Conservation (phyloP, 176 grass and related monocot genomes). For the Luzula sylvatica region DNA sequence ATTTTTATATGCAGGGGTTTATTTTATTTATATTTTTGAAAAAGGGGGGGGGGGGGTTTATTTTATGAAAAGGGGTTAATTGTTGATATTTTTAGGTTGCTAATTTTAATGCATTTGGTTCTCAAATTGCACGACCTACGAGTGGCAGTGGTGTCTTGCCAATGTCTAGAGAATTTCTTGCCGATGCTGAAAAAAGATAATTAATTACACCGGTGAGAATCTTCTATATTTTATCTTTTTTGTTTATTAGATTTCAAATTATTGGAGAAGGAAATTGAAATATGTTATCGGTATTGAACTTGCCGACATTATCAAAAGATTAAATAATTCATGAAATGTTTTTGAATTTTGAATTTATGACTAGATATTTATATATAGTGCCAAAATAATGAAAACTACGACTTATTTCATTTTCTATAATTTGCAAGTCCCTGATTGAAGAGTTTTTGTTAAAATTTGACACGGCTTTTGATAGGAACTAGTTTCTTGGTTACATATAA, state of each 20-base stretch:
- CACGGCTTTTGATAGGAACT: slow-evolving; percentile 2
- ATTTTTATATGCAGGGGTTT: too few species aligned
- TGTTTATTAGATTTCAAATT: background rate
- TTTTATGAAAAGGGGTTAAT: background rate
- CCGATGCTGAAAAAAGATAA: slow-evolving; percentile 23
- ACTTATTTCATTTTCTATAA: slow-evolving; percentile 3
- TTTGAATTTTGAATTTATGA: too few species aligned
- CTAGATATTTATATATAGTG: too few species aligned
- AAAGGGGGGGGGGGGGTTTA: too few species aligned
- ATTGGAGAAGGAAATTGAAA: background rate
- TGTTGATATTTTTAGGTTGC: slow-evolving; percentile 29
- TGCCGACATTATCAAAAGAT: too few species aligned
- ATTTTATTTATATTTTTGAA: too few species aligned
- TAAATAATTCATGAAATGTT: too few species aligned
- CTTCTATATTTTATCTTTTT: slow-evolving; percentile 18
- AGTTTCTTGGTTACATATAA: background rate
- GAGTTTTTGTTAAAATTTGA: background rate
- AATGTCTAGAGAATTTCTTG: background rate
- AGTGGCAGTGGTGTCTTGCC: slow-evolving; percentile 15
- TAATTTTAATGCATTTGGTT: slow-evolving; percentile 35
- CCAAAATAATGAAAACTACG: background rate
- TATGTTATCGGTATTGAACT: background rate
- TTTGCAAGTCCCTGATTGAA: background rate
- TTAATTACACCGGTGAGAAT: slow-evolving; percentile 3
- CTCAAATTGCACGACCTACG: slow-evolving; percentile 22